Evolutionary conservation across 73 alveolate species (phyloP).

Genomic region (Paramecium caudatum): DNA sequence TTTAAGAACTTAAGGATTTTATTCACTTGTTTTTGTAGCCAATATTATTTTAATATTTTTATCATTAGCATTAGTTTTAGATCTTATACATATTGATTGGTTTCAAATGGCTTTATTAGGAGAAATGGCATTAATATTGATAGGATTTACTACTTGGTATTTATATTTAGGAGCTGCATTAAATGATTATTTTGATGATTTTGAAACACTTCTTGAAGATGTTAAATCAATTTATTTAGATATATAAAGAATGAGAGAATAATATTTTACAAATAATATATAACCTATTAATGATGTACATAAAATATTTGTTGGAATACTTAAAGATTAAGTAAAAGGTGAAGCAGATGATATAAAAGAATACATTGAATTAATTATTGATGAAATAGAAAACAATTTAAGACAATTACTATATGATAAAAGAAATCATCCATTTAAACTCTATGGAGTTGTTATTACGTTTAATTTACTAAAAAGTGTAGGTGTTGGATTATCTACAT

Average conservation of each 20-base stretch:
- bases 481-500: slow-evolving; percentile 42
- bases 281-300: slow-evolving; percentile 60
- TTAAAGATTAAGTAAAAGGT: neutral
- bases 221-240: slow-evolving; percentile 57
- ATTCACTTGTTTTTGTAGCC: slow-evolving; percentile 20
- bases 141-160: slow-evolving; percentile 13
- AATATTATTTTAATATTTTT: neutral
- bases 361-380: neutral
- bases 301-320: slow-evolving; percentile 8
- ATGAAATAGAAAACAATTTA: slow-evolving; percentile 31
- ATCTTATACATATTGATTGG: neutral
- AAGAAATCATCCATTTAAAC: slow-evolving; percentile 35
- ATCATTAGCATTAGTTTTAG: slow-evolving; percentile 13
- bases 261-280: slow-evolving; percentile 26
- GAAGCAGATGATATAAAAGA: neutral
- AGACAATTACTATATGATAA: slow-evolving; percentile 13
- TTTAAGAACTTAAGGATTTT: slow-evolving; percentile 49
- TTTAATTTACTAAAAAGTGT: slow-evolving; percentile 53
- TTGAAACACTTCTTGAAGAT: slow-evolving; percentile 59
- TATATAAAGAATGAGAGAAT: slow-evolving; percentile 62
- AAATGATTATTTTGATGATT: slow-evolving; percentile 53
- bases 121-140: slow-evolving; percentile 21
- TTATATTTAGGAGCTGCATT: slow-evolving; percentile 39
- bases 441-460: slow-evolving; percentile 52
- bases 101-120: neutral